phyloP scores from a whole-genome alignment of 2,329 filamentous ascomycete species.

The Chrysosporium queenslandicum region DNA sequence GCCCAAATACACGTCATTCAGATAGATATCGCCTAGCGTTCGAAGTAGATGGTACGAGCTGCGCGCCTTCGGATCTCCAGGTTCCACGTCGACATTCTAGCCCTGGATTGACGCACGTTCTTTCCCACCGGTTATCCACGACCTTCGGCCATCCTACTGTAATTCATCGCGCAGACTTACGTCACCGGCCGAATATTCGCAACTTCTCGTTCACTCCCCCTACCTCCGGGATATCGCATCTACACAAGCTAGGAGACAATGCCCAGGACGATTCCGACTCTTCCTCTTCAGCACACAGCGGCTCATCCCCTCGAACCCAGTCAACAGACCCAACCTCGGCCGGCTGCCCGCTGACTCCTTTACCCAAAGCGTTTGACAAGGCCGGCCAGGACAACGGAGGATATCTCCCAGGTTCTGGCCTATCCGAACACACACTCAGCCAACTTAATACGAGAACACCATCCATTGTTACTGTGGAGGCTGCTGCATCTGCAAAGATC shows the following conservation, averaged over 20 bases:
- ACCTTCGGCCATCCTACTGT: constrained; percentile 35
- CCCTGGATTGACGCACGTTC: constrained; percentile 25
- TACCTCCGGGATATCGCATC: constrained; percentile 11
- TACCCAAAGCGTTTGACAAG: not conserved
- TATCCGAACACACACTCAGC: not conserved
- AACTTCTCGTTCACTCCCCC: constrained; percentile 23
- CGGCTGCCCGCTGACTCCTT: constrained; percentile 21
- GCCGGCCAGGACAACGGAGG: not conserved
- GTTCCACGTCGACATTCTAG: constrained; percentile 21
- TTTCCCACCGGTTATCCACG: constrained; percentile 32
- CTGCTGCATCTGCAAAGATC: constrained; percentile 68
- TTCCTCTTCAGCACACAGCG: constrained; percentile 23
- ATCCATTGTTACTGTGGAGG: constrained; percentile 58
- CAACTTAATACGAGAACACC: constrained; percentile 19
- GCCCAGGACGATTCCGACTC: constrained; percentile 28
- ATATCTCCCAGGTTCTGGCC: not conserved
- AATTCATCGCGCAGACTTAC: constrained; percentile 30
- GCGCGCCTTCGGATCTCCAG: not conserved
- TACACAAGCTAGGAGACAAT: constrained; percentile 23
- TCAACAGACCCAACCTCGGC: constrained; percentile 31
- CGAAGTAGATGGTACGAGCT: not conserved
- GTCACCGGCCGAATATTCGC: constrained; percentile 23
- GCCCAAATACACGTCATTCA: not conserved
- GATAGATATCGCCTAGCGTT: not conserved
- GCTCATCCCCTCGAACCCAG: constrained; percentile 24